phyloP scores from a whole-genome alignment of 2,329 filamentous ascomycete species.

The Hypoxylon sp. region DNA sequence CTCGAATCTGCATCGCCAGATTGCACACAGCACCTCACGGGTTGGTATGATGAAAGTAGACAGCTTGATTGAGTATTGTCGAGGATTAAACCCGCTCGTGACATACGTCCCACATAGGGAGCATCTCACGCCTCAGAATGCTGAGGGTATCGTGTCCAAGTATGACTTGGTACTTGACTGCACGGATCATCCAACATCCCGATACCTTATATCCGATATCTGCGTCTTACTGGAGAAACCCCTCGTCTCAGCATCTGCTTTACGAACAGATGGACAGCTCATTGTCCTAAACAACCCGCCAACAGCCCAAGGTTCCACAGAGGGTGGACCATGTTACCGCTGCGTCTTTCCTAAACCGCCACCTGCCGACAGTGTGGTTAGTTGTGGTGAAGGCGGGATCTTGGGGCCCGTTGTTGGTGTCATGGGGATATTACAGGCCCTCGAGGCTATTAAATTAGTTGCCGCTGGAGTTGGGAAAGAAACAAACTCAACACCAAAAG shows the following conservation, averaged over 20 bases:
- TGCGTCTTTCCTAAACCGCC: conserved; percentile 92
- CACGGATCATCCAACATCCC: conserved; percentile 89
- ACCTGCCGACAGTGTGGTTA: conserved; percentile 80
- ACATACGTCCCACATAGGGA: conserved; percentile 68
- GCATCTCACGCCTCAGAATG: conserved; percentile 74
- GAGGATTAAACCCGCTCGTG: conserved; percentile 76
- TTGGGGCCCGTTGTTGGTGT: conserved; percentile 89
- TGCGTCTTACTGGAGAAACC: conserved; percentile 82
- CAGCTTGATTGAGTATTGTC: conserved; percentile 67
- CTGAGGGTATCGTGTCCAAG: conserved; percentile 67
- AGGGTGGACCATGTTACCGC: conserved; percentile 86
- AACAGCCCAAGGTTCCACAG: conserved; percentile 60
- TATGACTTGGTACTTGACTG: conserved; percentile 94
- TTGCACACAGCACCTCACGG: conserved; percentile 76
- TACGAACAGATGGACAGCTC: conserved; percentile 88
- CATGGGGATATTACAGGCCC: conserved; percentile 92
- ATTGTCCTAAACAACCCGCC: conserved; percentile 87
- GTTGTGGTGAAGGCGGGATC: conserved; percentile 92
- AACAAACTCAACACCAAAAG: conserved; percentile 20
- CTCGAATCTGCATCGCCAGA: conserved; percentile 92
- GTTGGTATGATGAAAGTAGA: conserved; percentile 83
- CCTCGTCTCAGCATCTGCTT: conserved; percentile 87
- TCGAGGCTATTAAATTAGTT: conserved; percentile 89
- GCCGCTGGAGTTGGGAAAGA: conserved; percentile 50
- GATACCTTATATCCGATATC: conserved; percentile 91